Base-by-base conservation (phyloP, 1,284 basidiomycete species). In the Leccinum fuscescens region DNA sequence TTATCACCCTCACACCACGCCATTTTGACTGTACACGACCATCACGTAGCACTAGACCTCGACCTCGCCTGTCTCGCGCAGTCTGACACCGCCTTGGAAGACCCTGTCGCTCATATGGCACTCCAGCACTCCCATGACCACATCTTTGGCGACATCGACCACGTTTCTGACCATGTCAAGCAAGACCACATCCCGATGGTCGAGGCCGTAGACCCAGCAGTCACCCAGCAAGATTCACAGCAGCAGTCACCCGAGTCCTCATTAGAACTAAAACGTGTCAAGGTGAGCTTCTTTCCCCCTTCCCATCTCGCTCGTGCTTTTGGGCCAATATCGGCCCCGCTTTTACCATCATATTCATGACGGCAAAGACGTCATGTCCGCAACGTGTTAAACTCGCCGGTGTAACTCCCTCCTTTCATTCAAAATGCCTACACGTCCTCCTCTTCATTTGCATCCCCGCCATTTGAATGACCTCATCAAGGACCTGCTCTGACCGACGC, bases 201-300 rank as follows among this genome's bases (percentile, higher is more conserved):
- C 64, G 74, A 75, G 71, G 66, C 74, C 54, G 72, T 74, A 35
- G 75, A 77, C 60, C 72, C 75, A 24, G 64, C 70, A 31, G 72
- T 70, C 58, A 74, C 67, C 44, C 73, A 70, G 48, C 76, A 76
- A 63, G 77, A 77, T 54, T 57, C 69, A 15, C 74, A 76, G 54
- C 75, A 72, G 33, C 73, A 75, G 63, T 71, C 65, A 48, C 69
- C 73, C 15, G 73, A 76, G 58, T 62, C 74, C 56, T 66, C 74
- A 58, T 72, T 74, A 62, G 75, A 78, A 48, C 64, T 78, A 58
- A 77, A 77, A 70, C 76, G 76, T 72, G 75, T 77, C 66, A 78
- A 78, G 71, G 75, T 78, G 64, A 65, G 76, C 60, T 71, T 68
- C 65, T 67, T 62, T 61, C 56, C 62, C 62, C 62, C 67, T 66